These are phyloP conservation scores for Coniochaeta hoffmannii DNA, from an alignment of 2,329 filamentous ascomycete genomes.

Conservation along the genomic window DNA sequence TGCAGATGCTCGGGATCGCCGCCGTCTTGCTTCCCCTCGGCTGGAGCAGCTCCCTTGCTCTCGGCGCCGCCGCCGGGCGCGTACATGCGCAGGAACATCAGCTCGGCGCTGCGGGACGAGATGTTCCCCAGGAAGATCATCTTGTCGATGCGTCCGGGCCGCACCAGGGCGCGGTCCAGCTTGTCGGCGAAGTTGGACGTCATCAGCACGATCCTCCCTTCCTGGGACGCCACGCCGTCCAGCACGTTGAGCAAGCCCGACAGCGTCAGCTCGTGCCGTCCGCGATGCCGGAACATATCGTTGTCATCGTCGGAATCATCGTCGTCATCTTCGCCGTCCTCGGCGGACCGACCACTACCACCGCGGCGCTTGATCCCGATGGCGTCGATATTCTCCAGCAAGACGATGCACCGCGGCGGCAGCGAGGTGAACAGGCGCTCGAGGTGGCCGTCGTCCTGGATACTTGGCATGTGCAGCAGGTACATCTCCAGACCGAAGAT, in stretches of 20 bases:
- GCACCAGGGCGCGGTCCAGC: conserved; percentile 56
- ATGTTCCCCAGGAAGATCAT: conserved; percentile 50
- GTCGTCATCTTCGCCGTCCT: conserved; percentile 14
- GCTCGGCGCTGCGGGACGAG: conserved; percentile 30
- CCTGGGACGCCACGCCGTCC: conserved; percentile 61
- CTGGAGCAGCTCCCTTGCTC: conserved; percentile 10
- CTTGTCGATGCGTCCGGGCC: conserved; percentile 61
- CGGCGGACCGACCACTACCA: conserved; percentile 12
- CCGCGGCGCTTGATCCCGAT: conserved; percentile 34
- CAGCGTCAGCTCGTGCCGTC: conserved; percentile 36
- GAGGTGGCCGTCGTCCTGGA: conserved; percentile 19
- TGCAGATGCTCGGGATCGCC: conserved; percentile 19
- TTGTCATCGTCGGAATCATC: conserved; percentile 10
- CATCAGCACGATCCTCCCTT: conserved; percentile 67
- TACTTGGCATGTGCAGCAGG: conserved; percentile 57
- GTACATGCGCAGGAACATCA: conserved; percentile 42
- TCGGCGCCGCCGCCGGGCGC: conserved; percentile 18
- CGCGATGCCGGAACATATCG: not conserved
- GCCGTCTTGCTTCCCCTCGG: conserved; percentile 5
- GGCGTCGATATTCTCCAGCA: conserved; percentile 50
- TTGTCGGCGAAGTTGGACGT: conserved; percentile 61
- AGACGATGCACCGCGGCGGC: conserved; percentile 33
- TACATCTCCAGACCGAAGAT: conserved; percentile 67
- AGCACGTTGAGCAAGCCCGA: conserved; percentile 63
- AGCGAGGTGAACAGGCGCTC: conserved; percentile 24